These are phyloP conservation scores for Cichorium intybus DNA, from an alignment of 140 eudicot species.

Conservation along the genomic window DNA sequence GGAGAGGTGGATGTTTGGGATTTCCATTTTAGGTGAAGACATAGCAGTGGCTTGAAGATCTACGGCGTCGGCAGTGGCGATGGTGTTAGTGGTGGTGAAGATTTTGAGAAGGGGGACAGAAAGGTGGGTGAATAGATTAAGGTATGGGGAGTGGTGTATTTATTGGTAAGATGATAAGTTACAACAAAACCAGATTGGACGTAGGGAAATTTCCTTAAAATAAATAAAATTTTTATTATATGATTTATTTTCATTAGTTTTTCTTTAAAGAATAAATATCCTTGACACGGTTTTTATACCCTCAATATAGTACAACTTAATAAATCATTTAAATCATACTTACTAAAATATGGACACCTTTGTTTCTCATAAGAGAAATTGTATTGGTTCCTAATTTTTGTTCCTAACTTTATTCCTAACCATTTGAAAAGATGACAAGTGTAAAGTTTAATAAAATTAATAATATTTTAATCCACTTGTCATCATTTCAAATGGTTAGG, in stretches of 20 bases:
- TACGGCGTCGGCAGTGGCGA: background rate
- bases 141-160: constrained; percentile 29
- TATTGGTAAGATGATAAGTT: constrained; percentile 30
- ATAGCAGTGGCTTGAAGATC: background rate
- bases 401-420: no score
- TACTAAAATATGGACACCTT: background rate
- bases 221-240: background rate
- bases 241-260: background rate
- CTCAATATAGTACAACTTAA: background rate
- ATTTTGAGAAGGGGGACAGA: constrained; percentile 29
- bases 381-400: no score
- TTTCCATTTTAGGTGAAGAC: background rate
- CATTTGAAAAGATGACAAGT: no score
- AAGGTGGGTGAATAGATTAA: constrained; percentile 35
- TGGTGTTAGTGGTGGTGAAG: constrained; percentile 15
- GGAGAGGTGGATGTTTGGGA: background rate
- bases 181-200: constrained; percentile 14
- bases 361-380: no score
- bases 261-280: background rate
- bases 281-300: background rate
- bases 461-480: no score
- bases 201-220: constrained; percentile 1
- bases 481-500: no score
- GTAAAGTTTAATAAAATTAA: no score
- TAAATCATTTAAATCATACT: background rate